A percentile compares a stretch with the other conserved stretches of the same genome.
phyloP scores from a whole-genome alignment of 495 filamentous ascomycete genomes.

The Thozetella sp. region DNA sequence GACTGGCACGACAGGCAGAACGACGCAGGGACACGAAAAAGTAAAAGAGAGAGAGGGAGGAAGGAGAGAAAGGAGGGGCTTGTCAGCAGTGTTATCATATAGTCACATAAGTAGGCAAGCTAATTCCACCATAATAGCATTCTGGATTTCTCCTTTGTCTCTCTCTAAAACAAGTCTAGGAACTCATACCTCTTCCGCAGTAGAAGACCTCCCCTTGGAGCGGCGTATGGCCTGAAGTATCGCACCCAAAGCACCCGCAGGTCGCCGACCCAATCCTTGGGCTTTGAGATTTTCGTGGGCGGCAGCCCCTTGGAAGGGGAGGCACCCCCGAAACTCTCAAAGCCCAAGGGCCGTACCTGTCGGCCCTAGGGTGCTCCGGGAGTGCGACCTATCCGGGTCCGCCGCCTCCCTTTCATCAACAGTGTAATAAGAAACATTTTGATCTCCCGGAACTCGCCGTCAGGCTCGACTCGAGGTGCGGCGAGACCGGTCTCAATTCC shows the following conservation, averaged over 20 bases:
- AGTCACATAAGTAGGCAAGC: not conserved
- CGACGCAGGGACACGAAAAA: no score
- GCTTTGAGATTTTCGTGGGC: slow-evolving; percentile 1
- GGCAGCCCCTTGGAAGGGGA: not conserved
- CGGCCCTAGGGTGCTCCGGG: not conserved
- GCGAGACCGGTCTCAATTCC: not conserved
- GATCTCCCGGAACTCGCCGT: not conserved
- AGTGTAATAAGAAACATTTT: not conserved
- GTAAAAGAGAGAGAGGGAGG: no score
- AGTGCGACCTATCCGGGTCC: not conserved
- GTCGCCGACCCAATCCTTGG: not conserved
- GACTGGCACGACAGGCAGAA: no score
- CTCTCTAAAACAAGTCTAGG: no score
- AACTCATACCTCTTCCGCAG: not conserved
- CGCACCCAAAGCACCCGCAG: not conserved
- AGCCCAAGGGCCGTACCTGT: slow-evolving; percentile 3
- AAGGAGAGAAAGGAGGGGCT: no score
- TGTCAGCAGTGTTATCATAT: no score
- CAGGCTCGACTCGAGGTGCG: not conserved
- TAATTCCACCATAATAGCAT: not conserved
- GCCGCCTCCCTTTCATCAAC: no score
- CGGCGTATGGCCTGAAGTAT: not conserved
- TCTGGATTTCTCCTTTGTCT: no score
- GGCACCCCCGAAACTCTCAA: slow-evolving; percentile 6
- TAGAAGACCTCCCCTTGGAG: not conserved